Evolutionary conservation across 768 basidiomycete species (phyloP), one percentile per base, ranked within the genome.

Genomic region (Favolaschia claudopus): DNA sequence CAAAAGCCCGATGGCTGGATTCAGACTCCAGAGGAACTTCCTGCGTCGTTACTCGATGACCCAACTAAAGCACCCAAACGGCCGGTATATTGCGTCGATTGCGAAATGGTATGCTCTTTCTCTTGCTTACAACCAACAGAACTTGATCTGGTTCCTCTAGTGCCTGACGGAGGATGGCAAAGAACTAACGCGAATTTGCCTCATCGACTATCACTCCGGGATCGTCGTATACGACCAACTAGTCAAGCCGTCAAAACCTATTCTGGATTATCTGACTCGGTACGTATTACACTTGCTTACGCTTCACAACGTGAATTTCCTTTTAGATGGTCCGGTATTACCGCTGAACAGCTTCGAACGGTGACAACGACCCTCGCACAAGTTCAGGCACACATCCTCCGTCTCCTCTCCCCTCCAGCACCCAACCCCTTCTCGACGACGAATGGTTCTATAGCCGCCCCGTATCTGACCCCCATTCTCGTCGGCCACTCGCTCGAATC

Each of bases 401-500:
- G 80, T 7, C 72, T 92, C 24, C 83, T 93, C 44, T 84, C 87
- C 28, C 78, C 85, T 36, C 69, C 76, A 60, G 59, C 72, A 2
- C 54, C 76, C 7, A 84, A 84, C 63, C 82, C 83, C 1, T 83
- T 82, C 65, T 74, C 80, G 8, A 64, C 72, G n/a, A n/a, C n/a
- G 17, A 60, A 66, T 9, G 28, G 60, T 1, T n/a, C 69, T 15
- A 27, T 67, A 9, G 31, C 76, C 67, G 37, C 76, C 7, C 71
- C 76, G 0, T 79, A 74, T 56, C 86, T 77, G 0, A 89, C 85
- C 0, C 87, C 91, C 15, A 90, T 97, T 67, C 88, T 99, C 20
- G 78, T 98, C 15, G 96, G 96, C 0, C 96, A 99, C 72, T 98
- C 95, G 6, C 87, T 99, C 47, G 96, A 98, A 77, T 95, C 92